A percentile compares a stretch with the other conserved stretches of the same genome.
These are phyloP conservation scores for Tetracentron sinense DNA, from an alignment of 164 flowering plant genomes.

Conservation along the genomic window DNA sequence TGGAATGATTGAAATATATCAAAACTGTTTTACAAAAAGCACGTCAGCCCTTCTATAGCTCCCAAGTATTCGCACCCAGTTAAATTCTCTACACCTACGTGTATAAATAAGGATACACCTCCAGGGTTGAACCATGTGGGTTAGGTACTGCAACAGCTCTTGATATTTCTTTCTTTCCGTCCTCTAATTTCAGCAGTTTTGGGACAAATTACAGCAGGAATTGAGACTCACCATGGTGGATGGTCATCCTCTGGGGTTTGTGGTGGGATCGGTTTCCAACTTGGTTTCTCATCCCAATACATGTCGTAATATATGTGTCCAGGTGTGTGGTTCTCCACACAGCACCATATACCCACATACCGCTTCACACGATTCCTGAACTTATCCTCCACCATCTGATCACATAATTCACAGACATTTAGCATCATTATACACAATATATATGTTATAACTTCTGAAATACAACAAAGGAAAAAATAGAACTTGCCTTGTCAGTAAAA, in stretches of 20 bases:
- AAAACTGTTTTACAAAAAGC: not conserved
- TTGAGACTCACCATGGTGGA: slow-evolving; percentile 52
- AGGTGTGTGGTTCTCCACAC: slow-evolving; percentile 51
- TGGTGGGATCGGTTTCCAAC: slow-evolving; percentile 84
- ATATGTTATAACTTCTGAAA: not conserved
- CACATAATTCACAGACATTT: not conserved
- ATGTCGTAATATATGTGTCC: slow-evolving; percentile 96
- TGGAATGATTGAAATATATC: not conserved
- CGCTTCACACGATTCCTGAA: slow-evolving; percentile 79
- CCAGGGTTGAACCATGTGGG: not conserved
- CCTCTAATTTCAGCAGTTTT: not conserved
- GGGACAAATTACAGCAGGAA: not conserved
- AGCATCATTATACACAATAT: not conserved
- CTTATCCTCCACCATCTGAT: slow-evolving; percentile 59
- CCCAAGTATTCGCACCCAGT: not conserved
- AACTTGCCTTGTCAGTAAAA: slow-evolving; percentile 73
- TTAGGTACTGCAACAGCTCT: not conserved
- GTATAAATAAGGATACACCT: not conserved
- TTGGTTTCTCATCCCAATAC: slow-evolving; percentile 98
- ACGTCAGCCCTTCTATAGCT: not conserved
- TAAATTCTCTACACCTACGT: no score
- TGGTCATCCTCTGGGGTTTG: slow-evolving; percentile 66
- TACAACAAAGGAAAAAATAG: not conserved
- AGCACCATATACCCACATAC: slow-evolving; percentile 92
- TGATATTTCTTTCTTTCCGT: not conserved